These are phyloP conservation scores for Phoma sp. DNA, from an alignment of 2,329 filamentous ascomycete genomes.

Conservation along the genomic window DNA sequence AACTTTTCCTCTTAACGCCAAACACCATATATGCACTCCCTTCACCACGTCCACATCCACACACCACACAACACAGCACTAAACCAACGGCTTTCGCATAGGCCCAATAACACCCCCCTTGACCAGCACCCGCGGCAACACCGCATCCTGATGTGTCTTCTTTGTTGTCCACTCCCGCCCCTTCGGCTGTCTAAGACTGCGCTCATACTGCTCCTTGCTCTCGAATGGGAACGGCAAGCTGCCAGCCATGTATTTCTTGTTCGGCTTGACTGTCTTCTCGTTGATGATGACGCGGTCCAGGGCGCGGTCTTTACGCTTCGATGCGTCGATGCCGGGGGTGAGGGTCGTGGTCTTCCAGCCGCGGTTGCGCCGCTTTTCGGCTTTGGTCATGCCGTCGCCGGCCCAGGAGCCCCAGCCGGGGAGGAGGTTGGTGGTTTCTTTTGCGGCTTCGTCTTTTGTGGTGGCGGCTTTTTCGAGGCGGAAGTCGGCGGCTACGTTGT, in stretches of 20 bases:
- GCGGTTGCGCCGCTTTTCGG: conserved; percentile 62
- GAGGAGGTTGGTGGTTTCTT: conserved; percentile 81
- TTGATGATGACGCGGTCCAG: conserved; percentile 87
- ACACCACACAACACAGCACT: not conserved
- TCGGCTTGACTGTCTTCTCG: conserved; percentile 91
- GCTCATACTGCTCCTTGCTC: conserved; percentile 85
- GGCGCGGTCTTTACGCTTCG: conserved; percentile 81
- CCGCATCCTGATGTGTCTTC: conserved; percentile 86
- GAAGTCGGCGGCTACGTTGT: conserved; percentile 83
- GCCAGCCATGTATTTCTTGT: conserved; percentile 83
- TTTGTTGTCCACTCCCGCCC: conserved; percentile 98
- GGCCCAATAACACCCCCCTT: conserved; percentile 94
- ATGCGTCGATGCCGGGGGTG: conserved; percentile 74
- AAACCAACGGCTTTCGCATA: conserved; percentile 76
- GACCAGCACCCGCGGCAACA: conserved; percentile 86
- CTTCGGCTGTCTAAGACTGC: conserved; percentile 82
- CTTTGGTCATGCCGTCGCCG: conserved; percentile 78
- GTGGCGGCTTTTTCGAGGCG: conserved; percentile 76
- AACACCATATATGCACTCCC: too few species aligned
- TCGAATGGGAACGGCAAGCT: conserved; percentile 90
- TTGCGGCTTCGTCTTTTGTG: conserved; percentile 79
- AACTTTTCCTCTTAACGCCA: too few species aligned
- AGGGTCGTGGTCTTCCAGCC: conserved; percentile 66
- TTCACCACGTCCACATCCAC: not conserved
- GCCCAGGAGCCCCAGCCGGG: conserved; percentile 95